Conservation (phyloP, 2,329 filamentous ascomycete genomes). For the Pseudocercospora fuligena region DNA sequence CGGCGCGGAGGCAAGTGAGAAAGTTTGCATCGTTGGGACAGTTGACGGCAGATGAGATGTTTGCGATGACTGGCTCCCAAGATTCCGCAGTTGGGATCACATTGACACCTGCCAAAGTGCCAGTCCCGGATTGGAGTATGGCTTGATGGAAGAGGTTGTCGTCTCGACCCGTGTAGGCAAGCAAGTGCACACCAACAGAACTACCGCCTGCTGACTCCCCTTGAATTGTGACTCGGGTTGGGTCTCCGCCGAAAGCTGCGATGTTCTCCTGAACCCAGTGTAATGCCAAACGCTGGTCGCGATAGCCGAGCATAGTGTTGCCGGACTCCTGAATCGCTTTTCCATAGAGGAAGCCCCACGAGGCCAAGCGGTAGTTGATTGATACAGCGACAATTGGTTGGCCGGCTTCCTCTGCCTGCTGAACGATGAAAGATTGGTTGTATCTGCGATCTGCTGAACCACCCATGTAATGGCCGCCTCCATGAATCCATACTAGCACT, state of each 20-base stretch:
- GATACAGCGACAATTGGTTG: constrained; percentile 60
- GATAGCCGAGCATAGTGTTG: constrained; percentile 51
- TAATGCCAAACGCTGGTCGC: constrained; percentile 42
- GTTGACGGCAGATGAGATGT: constrained; percentile 32
- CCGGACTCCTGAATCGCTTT: constrained; percentile 58
- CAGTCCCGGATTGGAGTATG: constrained; percentile 55
- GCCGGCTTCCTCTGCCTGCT: constrained; percentile 32
- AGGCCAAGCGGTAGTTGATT: constrained; percentile 68
- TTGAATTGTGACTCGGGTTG: constrained; percentile 34
- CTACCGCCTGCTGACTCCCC: constrained; percentile 43
- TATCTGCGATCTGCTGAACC: constrained; percentile 33
- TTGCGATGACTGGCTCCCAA: constrained; percentile 36
- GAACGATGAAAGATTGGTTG: constrained; percentile 38
- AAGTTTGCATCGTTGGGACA: constrained; percentile 36
- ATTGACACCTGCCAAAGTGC: constrained; percentile 39
- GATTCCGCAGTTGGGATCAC: constrained; percentile 22
- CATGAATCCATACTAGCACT: constrained; percentile 29
- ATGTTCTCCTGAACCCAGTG: constrained; percentile 48
- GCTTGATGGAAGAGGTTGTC: constrained; percentile 60
- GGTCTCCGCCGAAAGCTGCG: constrained; percentile 38
- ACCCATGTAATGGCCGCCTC: constrained; percentile 34
- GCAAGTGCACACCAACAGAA: constrained; percentile 56
- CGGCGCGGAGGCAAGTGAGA: constrained; percentile 41
- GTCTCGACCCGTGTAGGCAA: constrained; percentile 60
- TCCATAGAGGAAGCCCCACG: constrained; percentile 70